These are phyloP conservation scores for Pyricularia sp. DNA, from an alignment of 2,329 filamentous ascomycete genomes.

Conservation along the genomic window DNA sequence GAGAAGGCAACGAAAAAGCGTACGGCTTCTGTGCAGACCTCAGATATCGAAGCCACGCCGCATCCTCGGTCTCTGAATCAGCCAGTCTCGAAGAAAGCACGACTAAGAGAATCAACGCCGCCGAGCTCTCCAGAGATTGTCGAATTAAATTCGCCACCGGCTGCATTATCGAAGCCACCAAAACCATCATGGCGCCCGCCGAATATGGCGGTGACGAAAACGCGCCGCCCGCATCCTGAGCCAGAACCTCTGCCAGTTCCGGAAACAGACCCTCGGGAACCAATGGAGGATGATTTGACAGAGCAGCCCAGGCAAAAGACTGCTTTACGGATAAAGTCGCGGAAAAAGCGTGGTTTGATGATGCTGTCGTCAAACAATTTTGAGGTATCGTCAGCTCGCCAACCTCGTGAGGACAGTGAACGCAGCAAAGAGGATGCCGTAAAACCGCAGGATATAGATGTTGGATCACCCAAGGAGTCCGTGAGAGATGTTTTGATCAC, in stretches of 20 bases:
- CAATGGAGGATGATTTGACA: background rate
- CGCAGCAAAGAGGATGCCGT: background rate
- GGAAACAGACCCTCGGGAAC: background rate
- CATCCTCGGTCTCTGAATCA: background rate
- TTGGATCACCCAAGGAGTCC: background rate
- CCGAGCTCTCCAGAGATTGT: background rate
- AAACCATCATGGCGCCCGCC: background rate
- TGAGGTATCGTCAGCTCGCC: background rate
- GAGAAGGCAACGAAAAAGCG: background rate
- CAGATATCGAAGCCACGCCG: background rate
- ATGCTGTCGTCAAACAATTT: conserved; percentile 13
- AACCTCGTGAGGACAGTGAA: background rate
- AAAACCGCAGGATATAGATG: background rate
- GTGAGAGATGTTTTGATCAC: background rate
- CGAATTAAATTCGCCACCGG: background rate
- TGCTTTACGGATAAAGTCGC: conserved; percentile 32
- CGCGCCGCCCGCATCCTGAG: background rate
- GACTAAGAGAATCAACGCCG: background rate
- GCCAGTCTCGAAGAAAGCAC: background rate
- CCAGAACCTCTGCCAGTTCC: background rate
- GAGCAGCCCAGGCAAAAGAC: conserved; percentile 20
- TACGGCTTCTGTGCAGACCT: background rate
- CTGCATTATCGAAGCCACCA: background rate
- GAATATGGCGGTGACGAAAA: background rate
- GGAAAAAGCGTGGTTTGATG: conserved; percentile 30